phyloP scores from a whole-genome alignment of 345 rosid species.

The Murraya koenigii region DNA sequence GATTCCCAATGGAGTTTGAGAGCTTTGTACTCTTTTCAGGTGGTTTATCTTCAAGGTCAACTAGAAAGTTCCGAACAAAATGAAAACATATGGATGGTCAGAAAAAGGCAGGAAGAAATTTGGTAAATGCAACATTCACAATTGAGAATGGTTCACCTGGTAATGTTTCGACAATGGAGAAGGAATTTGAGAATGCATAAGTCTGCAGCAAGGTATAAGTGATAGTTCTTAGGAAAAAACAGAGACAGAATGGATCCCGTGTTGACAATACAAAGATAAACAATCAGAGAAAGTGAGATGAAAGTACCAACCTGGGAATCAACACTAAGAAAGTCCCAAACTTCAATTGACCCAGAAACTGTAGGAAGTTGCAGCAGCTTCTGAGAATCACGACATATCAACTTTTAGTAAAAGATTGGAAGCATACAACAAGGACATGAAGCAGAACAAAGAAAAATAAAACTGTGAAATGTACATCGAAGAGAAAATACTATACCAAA shows the following conservation, averaged over 20 bases:
- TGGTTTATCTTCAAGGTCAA: conserved; percentile 63
- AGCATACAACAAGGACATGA: neutral
- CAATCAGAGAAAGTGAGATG: conserved; percentile 6
- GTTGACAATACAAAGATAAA: neutral
- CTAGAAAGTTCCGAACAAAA: conserved; percentile 34
- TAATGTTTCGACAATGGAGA: conserved; percentile 87
- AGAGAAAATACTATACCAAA: neutral
- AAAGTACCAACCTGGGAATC: conserved; percentile 86
- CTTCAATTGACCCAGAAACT: conserved; percentile 95
- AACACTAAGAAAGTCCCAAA: conserved; percentile 96
- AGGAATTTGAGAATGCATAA: conserved; percentile 83
- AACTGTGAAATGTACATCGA: neutral
- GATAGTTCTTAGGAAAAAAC: neutral
- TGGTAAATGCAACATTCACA: conserved; percentile 13
- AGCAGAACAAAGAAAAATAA: conserved; percentile 1
- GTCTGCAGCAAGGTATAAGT: conserved; percentile 62
- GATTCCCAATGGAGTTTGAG: conserved; percentile 36
- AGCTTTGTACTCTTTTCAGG: conserved; percentile 43
- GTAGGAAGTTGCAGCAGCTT: conserved; percentile 84
- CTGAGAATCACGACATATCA: conserved; percentile 43
- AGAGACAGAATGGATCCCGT: neutral
- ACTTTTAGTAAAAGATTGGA: conserved; percentile 1
- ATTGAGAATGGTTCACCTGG: conserved; percentile 53
- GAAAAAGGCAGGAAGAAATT: conserved; percentile 13
- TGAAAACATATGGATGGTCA: neutral